Percentiles rank a stretch among this genome's conserved stretches.
These are phyloP conservation scores for Coix lacrymajobi DNA, from an alignment of 176 grass and related monocot species.

Conservation along the genomic window DNA sequence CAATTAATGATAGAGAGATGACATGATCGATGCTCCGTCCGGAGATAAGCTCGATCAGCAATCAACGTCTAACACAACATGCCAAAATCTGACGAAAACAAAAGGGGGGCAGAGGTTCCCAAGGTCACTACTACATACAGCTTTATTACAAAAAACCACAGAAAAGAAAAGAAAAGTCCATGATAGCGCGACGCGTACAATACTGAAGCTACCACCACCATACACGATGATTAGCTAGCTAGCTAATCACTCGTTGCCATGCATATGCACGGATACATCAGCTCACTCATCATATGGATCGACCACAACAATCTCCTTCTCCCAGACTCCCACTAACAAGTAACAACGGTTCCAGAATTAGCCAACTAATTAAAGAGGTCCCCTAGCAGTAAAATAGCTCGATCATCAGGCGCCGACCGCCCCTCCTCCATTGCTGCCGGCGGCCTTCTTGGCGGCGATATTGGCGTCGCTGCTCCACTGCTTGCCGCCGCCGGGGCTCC, in stretches of 20 bases:
- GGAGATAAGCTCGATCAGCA: not conserved
- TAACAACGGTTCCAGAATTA: not conserved
- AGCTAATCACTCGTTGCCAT: not conserved
- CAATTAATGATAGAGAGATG: not conserved
- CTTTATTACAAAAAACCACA: constrained; percentile 42
- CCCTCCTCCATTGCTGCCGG: not conserved
- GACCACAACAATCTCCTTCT: too few species aligned
- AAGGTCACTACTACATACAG: not conserved
- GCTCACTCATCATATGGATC: not conserved
- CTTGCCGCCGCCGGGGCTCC: constrained; percentile 31
- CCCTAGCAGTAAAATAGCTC: not conserved
- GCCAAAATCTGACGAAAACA: constrained; percentile 25
- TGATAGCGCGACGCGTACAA: not conserved
- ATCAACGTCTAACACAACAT: constrained; percentile 10
- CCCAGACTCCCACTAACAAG: not conserved
- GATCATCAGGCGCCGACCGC: not conserved
- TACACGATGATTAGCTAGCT: constrained; percentile 11
- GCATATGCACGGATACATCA: not conserved
- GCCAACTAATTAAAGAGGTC: not conserved
- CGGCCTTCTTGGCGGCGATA: not conserved
- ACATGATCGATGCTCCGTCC: not conserved
- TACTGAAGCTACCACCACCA: not conserved
- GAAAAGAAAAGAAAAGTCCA: not conserved
- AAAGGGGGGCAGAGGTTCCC: not conserved
- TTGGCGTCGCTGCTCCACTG: constrained; percentile 19